Conservation (phyloP, 331 rosid species). For the Quercus tomentella region DNA sequence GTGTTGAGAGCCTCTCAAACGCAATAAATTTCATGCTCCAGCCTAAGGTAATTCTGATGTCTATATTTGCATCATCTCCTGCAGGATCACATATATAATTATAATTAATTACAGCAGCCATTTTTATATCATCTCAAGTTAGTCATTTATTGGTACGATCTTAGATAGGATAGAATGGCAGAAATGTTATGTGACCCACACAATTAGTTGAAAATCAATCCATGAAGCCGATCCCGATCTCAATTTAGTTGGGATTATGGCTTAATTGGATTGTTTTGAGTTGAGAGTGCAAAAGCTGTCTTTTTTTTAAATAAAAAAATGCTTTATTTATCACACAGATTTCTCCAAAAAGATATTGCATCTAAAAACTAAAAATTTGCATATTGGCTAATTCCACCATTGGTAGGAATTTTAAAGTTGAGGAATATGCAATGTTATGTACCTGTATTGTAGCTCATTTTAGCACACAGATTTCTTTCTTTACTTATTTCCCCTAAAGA, state of each 20-base stretch:
- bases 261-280: background rate
- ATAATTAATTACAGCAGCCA: background rate
- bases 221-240: background rate
- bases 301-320: background rate
- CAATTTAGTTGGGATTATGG: background rate
- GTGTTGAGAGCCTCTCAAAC: slow-evolving; percentile 55
- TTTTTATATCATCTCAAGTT: background rate
- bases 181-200: background rate
- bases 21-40: slow-evolving; percentile 89
- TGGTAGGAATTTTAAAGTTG: background rate
- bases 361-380: background rate
- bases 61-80: background rate
- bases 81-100: background rate
- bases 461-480: background rate
- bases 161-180: background rate
- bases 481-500: background rate
- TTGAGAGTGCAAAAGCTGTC: background rate
- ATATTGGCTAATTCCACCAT: background rate
- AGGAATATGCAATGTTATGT: background rate
- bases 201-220: background rate
- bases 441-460: background rate
- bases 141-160: background rate
- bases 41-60: slow-evolving; percentile 56
- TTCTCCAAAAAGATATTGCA: background rate
- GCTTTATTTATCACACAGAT: background rate